phyloP scores from a whole-genome alignment of 768 basidiomycete species.

The Calocybe cyanea region DNA sequence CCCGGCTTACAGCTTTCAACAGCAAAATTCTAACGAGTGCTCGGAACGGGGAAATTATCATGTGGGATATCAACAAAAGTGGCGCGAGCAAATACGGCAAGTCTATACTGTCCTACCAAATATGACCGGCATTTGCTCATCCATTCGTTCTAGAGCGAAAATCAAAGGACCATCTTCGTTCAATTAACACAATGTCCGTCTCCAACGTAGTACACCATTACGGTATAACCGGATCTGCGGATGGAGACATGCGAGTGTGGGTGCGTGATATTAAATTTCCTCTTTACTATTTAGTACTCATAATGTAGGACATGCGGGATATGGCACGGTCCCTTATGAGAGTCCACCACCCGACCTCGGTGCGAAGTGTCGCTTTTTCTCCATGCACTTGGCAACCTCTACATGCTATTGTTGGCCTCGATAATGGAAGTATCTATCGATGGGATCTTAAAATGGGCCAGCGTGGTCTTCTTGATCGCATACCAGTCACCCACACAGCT shows the following conservation, averaged over 20 bases:
- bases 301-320: constrained; percentile 64
- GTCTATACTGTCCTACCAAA: background rate
- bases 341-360: constrained; percentile 65
- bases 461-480: constrained; percentile 65
- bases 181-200: constrained; percentile 66
- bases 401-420: constrained; percentile 64
- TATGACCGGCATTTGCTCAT: background rate
- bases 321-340: constrained; percentile 65
- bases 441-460: constrained; percentile 83
- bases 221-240: constrained; percentile 76
- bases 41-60: constrained; percentile 75
- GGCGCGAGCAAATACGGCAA: constrained; percentile 69
- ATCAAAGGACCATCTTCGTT: constrained; percentile 66
- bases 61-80: constrained; percentile 75
- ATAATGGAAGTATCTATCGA: constrained; percentile 67
- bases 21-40: constrained; percentile 80
- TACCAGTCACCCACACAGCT: constrained; percentile 70
- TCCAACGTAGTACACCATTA: constrained; percentile 68
- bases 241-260: constrained; percentile 80
- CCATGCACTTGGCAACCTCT: constrained; percentile 61
- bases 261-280: constrained; percentile 34
- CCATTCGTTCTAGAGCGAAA: constrained; percentile 45
- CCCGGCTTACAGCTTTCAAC: constrained; percentile 45
- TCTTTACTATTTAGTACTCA: constrained; percentile 3
- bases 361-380: constrained; percentile 70